phyloP scores from a whole-genome alignment of 2,329 filamentous ascomycete genomes.

The Ascosphaera pollenicola region DNA sequence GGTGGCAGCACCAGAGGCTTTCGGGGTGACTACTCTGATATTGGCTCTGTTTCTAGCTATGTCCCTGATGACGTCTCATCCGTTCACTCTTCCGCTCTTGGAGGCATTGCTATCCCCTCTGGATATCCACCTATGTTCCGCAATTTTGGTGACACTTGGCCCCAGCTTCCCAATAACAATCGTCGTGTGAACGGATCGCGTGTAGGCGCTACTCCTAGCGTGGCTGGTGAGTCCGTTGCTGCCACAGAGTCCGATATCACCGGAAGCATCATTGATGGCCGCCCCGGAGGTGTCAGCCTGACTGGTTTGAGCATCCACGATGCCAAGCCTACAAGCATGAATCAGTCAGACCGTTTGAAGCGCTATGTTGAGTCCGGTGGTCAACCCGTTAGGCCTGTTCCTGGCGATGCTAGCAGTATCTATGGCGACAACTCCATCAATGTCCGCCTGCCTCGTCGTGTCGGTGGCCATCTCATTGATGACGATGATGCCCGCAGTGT shows the following conservation, averaged over 20 bases:
- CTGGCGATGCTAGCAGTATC: slow-evolving; percentile 37
- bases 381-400: slow-evolving; percentile 27
- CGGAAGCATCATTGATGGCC: slow-evolving; percentile 52
- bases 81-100: slow-evolving; percentile 76
- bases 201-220: slow-evolving; percentile 45
- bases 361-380: slow-evolving; percentile 79
- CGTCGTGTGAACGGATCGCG: slow-evolving; percentile 44
- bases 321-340: slow-evolving; percentile 48
- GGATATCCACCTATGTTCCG: slow-evolving; percentile 93
- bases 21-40: slow-evolving; percentile 40
- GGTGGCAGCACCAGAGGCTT: slow-evolving; percentile 27
- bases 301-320: slow-evolving; percentile 58
- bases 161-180: slow-evolving; percentile 46
- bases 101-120: slow-evolving; percentile 57
- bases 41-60: slow-evolving; percentile 78
- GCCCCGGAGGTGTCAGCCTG: slow-evolving; percentile 74
- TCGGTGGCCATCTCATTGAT: slow-evolving; percentile 23
- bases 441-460: slow-evolving; percentile 25
- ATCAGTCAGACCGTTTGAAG: slow-evolving; percentile 76
- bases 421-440: slow-evolving; percentile 37
- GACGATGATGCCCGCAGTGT: slow-evolving; percentile 94
- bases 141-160: slow-evolving; percentile 80
- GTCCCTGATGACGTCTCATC: slow-evolving; percentile 95
- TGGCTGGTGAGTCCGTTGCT: slow-evolving; percentile 80
- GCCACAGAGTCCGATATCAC: slow-evolving; percentile 78